Base-by-base conservation (phyloP, 192 early-diverging fungal species). In the Backusella sp. region DNA sequence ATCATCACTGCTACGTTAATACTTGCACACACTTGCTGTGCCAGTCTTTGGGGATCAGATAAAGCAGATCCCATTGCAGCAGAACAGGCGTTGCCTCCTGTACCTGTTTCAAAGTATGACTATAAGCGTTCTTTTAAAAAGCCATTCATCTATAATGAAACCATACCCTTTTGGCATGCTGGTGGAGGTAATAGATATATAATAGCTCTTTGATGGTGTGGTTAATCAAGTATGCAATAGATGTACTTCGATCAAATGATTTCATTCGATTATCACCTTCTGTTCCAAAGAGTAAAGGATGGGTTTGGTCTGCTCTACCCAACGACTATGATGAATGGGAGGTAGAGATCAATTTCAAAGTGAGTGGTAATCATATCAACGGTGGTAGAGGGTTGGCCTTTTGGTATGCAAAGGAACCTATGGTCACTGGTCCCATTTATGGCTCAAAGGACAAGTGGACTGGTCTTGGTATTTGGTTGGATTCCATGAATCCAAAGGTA, bases 311-410 rank as follows among this genome's bases (percentile, higher is more conserved):
- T 6, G 75, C 69, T 3, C 44, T 76, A 0, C 83, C 88, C 0
- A 94, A 94, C 68, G 66, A 79, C 15, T 80, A 94, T 84, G 80
- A 84, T 75, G 89, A 92, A 49, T 96, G 93, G 93, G 86, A 92
- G 69, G 88, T 91, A 26, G 85, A 91, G 46, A 82, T 94, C 66
- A 75, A 88, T 11, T 88, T 94, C 75, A 79, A 71, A 21, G 86
- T 90, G 8, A 81, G 70, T 36, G 94, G 94, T 7, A 84, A 84
- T 11, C 82, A 84, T 28, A 76, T 84, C 46, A 73, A 84, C 35
- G 94, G 94, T 34, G 93, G 92, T 23, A 84, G 90, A 34, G 94
- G 94, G 0, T 70, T 96, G 6, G 94, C 92, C 30, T 89, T 96
- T 68, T 96, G 94, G 94, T 96, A 96, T 74, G 88, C 92, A 0